phyloP scores from a whole-genome alignment of 2,329 filamentous ascomycete genomes.

The Colletotrichum chrysophilum region DNA sequence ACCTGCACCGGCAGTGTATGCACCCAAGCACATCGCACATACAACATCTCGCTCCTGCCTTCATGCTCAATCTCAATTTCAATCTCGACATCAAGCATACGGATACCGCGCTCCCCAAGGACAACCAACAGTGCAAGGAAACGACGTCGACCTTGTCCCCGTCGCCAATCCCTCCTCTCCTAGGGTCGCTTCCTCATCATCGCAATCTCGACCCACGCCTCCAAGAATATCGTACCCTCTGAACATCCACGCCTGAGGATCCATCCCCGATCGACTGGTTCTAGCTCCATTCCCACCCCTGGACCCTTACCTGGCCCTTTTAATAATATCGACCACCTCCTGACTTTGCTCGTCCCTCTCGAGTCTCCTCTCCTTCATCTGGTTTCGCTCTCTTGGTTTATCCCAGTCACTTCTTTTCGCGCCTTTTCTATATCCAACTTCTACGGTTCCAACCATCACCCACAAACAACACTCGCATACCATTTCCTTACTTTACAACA shows the following conservation, averaged over 20 bases:
- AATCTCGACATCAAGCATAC: background rate
- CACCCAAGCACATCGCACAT: background rate
- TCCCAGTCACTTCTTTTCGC: slow-evolving; percentile 15
- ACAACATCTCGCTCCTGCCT: background rate
- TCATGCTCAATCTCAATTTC: slow-evolving; percentile 1
- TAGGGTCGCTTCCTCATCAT: slow-evolving; percentile 19
- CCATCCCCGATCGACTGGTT: slow-evolving; percentile 26
- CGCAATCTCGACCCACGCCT: slow-evolving; percentile 20
- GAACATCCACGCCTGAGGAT: slow-evolving; percentile 20
- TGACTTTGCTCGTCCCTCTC: slow-evolving; percentile 29
- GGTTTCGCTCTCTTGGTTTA: slow-evolving; percentile 24
- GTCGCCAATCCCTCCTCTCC: slow-evolving; percentile 9
- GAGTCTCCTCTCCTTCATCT: slow-evolving; percentile 26
- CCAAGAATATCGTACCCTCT: slow-evolving; percentile 16
- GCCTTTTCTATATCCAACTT: slow-evolving; percentile 20
- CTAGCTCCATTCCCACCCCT: slow-evolving; percentile 23
- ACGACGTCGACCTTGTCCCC: background rate
- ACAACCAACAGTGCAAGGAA: slow-evolving; percentile 6
- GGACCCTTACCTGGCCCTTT: slow-evolving; percentile 27
- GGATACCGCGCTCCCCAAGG: background rate
- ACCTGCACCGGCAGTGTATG: background rate
- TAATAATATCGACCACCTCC: slow-evolving; percentile 27
- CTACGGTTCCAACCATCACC: slow-evolving; percentile 10
- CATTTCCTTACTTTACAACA: slow-evolving; percentile 5
- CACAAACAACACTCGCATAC: slow-evolving; percentile 7